phyloP scores from a whole-genome alignment of 2,329 filamentous ascomycete species.

The Dothideomycetes sp. region DNA sequence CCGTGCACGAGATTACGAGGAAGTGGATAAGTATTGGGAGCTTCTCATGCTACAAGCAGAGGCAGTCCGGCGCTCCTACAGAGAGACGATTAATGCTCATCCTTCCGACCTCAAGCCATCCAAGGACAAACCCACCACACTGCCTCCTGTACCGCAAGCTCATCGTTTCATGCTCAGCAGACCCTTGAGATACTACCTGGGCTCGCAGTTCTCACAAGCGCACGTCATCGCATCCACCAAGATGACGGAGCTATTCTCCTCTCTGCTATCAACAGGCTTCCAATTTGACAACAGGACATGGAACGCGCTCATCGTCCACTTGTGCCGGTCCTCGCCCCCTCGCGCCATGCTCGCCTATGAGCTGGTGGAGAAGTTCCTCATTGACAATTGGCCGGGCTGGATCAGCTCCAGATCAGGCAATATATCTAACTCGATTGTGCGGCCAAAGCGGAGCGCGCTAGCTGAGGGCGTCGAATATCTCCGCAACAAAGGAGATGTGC shows the following conservation, averaged over 20 bases:
- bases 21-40: conserved; percentile 57
- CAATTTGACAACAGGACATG: conserved; percentile 64
- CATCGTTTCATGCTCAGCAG: conserved; percentile 39
- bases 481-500: conserved; percentile 5
- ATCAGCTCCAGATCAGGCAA: conserved; percentile 11
- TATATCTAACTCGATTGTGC: conserved; percentile 12
- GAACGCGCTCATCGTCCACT: conserved; percentile 63
- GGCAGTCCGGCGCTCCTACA: conserved; percentile 13
- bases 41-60: conserved; percentile 45
- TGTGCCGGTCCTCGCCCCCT: conserved; percentile 38
- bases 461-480: conserved; percentile 18
- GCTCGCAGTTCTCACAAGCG: conserved; percentile 36
- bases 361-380: conserved; percentile 66
- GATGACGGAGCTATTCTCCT: conserved; percentile 19
- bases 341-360: conserved; percentile 57
- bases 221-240: conserved; percentile 27
- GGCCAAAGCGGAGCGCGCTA: conserved; percentile 16
- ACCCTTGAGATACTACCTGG: conserved; percentile 41
- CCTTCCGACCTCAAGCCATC: too few relatives aligned
- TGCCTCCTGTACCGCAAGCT: conserved; percentile 16
- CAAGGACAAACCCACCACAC: background rate
- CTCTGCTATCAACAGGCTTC: conserved; percentile 57
- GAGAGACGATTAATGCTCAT: too few relatives aligned
- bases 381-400: conserved; percentile 73
- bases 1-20: conserved; percentile 44